Conservation (phyloP, 177 flowering plant genomes). For the Vitis hybrid region DNA sequence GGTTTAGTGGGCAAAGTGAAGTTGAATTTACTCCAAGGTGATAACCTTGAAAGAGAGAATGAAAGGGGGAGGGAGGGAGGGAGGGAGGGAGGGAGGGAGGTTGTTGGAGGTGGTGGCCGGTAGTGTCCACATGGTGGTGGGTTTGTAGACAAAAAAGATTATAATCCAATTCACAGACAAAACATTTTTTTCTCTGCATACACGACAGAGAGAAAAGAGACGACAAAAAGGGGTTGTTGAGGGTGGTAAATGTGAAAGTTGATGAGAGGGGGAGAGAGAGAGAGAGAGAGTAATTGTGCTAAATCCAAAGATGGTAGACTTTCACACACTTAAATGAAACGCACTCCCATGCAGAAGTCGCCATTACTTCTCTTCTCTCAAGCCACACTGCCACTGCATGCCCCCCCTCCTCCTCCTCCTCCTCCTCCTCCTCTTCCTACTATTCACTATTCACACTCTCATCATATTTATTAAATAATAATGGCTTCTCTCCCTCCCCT, state of each 20-base stretch:
- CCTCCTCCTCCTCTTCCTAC: too few relatives aligned
- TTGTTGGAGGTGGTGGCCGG: too few relatives aligned
- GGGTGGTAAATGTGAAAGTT: conserved; percentile 31
- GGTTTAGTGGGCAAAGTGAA: too few relatives aligned
- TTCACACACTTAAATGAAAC: conserved; percentile 10
- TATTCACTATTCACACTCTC: too few relatives aligned
- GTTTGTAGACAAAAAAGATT: neutral
- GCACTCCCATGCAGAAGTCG: conserved; percentile 15
- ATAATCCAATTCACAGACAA: neutral
- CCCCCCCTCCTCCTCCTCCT: too few relatives aligned
- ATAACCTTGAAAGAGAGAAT: too few relatives aligned
- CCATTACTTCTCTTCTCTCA: conserved; percentile 13
- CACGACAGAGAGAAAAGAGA: neutral
- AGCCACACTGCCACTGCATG: neutral
- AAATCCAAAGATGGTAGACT: conserved; percentile 11
- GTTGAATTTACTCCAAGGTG: too few relatives aligned
- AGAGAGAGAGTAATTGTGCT: conserved; percentile 8
- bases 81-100: too few relatives aligned
- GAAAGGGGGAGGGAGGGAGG: too few relatives aligned
- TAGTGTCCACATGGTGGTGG: neutral
- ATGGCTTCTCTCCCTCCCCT: too few relatives aligned
- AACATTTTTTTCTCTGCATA: neutral
- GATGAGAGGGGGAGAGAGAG: conserved; percentile 20
- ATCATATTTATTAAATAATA: too few relatives aligned
- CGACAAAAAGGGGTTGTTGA: conserved; percentile 20